These are phyloP conservation scores for Ploettnerulaceae sp. DNA, from an alignment of 2,329 filamentous ascomycete genomes.

Conservation along the genomic window DNA sequence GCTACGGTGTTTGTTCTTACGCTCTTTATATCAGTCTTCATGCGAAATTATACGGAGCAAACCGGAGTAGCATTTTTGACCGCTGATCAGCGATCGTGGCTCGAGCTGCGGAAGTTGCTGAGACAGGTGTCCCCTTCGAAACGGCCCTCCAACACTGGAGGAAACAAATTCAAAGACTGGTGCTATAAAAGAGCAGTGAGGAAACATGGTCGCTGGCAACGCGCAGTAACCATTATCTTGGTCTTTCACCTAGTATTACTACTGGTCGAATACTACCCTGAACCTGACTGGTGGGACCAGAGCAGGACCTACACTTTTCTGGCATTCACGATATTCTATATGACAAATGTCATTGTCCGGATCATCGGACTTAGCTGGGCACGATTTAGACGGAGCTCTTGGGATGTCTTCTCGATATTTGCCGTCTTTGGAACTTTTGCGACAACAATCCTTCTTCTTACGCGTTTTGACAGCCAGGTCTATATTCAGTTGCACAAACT, in stretches of 20 bases:
- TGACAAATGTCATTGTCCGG: slow-evolving; percentile 76
- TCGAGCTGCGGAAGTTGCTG: slow-evolving; percentile 87
- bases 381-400: slow-evolving; percentile 86
- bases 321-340: slow-evolving; percentile 73
- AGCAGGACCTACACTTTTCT: slow-evolving; percentile 75
- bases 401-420: slow-evolving; percentile 86
- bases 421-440: slow-evolving; percentile 74
- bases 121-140: slow-evolving; percentile 94
- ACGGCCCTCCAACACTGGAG: slow-evolving; percentile 73
- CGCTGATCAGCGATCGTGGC: slow-evolving; percentile 92
- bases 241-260: slow-evolving; percentile 79
- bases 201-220: slow-evolving; percentile 90
- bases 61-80: slow-evolving; percentile 96
- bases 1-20: slow-evolving; percentile 96
- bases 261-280: slow-evolving; percentile 78
- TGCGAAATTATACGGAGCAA: slow-evolving; percentile 99
- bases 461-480: slow-evolving; percentile 49
- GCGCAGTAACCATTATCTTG: slow-evolving; percentile 71
- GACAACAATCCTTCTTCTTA: slow-evolving; percentile 74
- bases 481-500: slow-evolving; percentile 87
- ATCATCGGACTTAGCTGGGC: slow-evolving; percentile 88
- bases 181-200: slow-evolving; percentile 92
- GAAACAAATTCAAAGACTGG: slow-evolving; percentile 80
- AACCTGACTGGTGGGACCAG: slow-evolving; percentile 64
- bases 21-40: slow-evolving; percentile 97